Base-by-base conservation (phyloP, 306 rosid genomes). In the Neltuma alba region DNA sequence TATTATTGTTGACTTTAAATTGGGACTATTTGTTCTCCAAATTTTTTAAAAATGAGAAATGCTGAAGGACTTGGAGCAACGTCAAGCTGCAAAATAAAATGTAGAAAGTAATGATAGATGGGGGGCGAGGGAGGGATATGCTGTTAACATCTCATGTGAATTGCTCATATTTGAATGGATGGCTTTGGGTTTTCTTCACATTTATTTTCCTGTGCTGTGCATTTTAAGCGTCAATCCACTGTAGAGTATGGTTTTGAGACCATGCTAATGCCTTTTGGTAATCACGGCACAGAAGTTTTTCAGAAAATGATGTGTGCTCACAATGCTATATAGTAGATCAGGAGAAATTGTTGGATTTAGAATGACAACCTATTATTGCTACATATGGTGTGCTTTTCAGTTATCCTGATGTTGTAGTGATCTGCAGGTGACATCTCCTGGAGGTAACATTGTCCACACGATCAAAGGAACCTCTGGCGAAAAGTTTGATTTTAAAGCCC, bases 391-490 rank as follows among this genome's bases (percentile, higher is more conserved):
- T 62, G 55, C 61, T 36, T 61, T 74, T 55, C 61, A 81, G 63
- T 58, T 74, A 69, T 76, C 7, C 86, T 87, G 80, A 85, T 31
- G 15, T 69, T 78, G 55, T 27, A 6, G 52, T 78, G 78, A 54
- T 79, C n/a, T 80, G 60, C 83, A 96, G 99, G 98, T 90, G 76
- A 89, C 96, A 70, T 87, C 99, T 73, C 96, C 97, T 13, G 93
- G 81, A 1, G 98, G 93, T 65, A 96, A 88, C 68, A 79, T 70
- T 20, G 94, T 93, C 80, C 88, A 93, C 8, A 84, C 79, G 60
- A 64, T 78, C 52, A 93, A 96, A 91, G 99, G 97, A 82, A 88
- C 94, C 21, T 90, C 99, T 64, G 99, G 98, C 1, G 99, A 91
- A 55, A 96, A 96, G 85, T 96, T 96, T 88, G 83, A 82, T 63